Evolutionary conservation across 768 basidiomycete species (phyloP), one percentile per base, ranked within the genome.

Genomic region (Hirschioporus abietinus): DNA sequence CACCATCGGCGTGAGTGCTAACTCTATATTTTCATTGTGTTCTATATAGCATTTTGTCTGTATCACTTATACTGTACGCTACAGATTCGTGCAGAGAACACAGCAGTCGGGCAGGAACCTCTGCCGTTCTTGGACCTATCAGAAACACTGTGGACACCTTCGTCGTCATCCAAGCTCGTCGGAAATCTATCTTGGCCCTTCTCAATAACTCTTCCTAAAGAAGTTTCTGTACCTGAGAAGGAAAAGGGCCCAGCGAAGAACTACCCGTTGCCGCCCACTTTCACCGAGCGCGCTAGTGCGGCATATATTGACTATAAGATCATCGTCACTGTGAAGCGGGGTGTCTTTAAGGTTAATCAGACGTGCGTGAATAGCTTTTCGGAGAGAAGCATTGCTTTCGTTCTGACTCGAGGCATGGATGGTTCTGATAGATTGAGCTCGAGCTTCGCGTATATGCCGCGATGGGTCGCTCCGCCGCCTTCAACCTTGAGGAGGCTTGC

Each of bases 261-360:
- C 6, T 84, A 82, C 63, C 76, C 74, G 4, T 77, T 86, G 17
- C 86, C 86, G 0, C 83, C 84, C 7, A 83, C 76, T 42, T 87
- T 86, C 68, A 81, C 83, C 0, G 86, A 88, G 72, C 77, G 83
- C 27, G 84, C 82, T 0, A 83, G 84, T 60, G 81, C 82, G 1
- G 83, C 79, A 18, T 86, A 85, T 68, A 78, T 88, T 64, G 86
- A 87, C 66, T 88, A 88, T 72, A 81, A 78, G 70, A 70, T 86
- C 8, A 72, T 79, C 17, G 82, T 84, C 26, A 86, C 80, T 0
- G 72, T 87, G 35, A 82, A 79, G 70, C 81, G 84, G 24, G 78
- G 82, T 0, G 73, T 79, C 20, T 73, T 88, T 66, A 82, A 77
- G 69, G 79, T 82, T 1, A 82, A 87, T 70, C 80, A 84, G 66